Evolutionary conservation across 805 yeast species (phyloP), one percentile per base, ranked within the genome.

Genomic region (Candida takata): DNA sequence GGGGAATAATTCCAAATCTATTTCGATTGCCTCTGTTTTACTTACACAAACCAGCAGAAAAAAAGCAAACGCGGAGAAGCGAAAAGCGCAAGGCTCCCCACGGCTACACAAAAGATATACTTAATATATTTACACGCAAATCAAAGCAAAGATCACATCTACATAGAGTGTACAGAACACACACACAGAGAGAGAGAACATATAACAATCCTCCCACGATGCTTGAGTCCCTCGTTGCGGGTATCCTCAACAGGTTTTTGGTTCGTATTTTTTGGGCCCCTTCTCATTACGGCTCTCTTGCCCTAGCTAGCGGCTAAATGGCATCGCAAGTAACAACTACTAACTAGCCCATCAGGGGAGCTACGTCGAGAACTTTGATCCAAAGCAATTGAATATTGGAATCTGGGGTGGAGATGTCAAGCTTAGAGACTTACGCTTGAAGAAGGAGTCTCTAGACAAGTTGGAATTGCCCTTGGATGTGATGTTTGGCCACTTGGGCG

Each of bases 401-500:
- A 87, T 92, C 24, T 88, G 97, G 95, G 77, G 87, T 51, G 99
- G 99, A 25, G 97, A 92, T 65, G 97, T 88, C 21, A 84, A 84
- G 55, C 66, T 92, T 36, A 71, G 70, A 43, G 79, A 88, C 55
- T 70, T 94, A 42, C 72, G 79, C 38, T 65, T 92, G 40, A 86
- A 84, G 60, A 81, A 83, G 42, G 97, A 88, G 55, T 86, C 96
- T 3, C 65, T 92, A 31, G 98, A 94, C 58, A 73, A 82, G 48
- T 70, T 92, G 44, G 76, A 83, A 43, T 61, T 94, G 26, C 98
- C 99, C 3, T 61, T 92, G 25, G 84, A 88, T 55, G 90, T 94
- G 11, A 73, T 75, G 42, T 83, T 82, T 54, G 99, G 99, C 27
- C 86, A 84, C 53, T 58, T 92, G 39, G 98, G 97, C 2, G 84